These are phyloP conservation scores for Scheffersomyces insectosa DNA, from an alignment of 1,139 yeast genomes.

Conservation along the genomic window DNA sequence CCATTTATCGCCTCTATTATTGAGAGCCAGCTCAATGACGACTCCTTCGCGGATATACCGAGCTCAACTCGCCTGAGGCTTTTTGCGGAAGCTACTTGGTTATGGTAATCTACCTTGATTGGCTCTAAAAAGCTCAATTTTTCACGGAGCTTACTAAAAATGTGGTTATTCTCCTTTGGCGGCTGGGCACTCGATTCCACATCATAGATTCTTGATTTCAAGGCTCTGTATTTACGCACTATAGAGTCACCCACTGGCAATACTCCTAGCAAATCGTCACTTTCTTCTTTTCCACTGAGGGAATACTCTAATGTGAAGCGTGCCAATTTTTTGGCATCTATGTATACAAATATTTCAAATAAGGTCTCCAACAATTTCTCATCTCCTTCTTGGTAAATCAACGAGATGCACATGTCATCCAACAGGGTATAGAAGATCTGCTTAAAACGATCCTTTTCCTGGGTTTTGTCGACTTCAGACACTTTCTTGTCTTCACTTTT, in stretches of 20 bases:
- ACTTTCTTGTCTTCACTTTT: slow-evolving; percentile 12
- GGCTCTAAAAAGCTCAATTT: slow-evolving; percentile 28
- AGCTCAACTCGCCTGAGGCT: slow-evolving; percentile 9
- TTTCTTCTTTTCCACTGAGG: slow-evolving; percentile 46
- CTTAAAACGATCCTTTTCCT: slow-evolving; percentile 9
- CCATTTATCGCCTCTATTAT: slow-evolving; percentile 28
- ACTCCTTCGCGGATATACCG: slow-evolving; percentile 5
- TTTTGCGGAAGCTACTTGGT: slow-evolving; percentile 16
- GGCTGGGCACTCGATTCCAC: background rate
- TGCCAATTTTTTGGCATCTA: slow-evolving; percentile 53
- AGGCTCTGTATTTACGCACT: slow-evolving; percentile 8
- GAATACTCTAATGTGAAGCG: slow-evolving; percentile 68
- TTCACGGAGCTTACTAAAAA: slow-evolving; percentile 3
- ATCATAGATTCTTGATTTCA: background rate
- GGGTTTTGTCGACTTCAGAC: slow-evolving; percentile 18
- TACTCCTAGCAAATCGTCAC: slow-evolving; percentile 45
- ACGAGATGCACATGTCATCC: slow-evolving; percentile 57
- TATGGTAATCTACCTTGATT: slow-evolving; percentile 30
- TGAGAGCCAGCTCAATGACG: slow-evolving; percentile 22
- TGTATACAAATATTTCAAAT: slow-evolving; percentile 48
- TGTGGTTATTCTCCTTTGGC: background rate
- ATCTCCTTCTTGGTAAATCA: slow-evolving; percentile 68
- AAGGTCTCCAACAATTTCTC: slow-evolving; percentile 49
- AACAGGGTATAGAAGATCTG: slow-evolving; percentile 44
- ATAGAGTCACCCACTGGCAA: slow-evolving; percentile 24